Conservation (phyloP, 148 eudicot genomes). For the Dianthus caryophyllus region DNA sequence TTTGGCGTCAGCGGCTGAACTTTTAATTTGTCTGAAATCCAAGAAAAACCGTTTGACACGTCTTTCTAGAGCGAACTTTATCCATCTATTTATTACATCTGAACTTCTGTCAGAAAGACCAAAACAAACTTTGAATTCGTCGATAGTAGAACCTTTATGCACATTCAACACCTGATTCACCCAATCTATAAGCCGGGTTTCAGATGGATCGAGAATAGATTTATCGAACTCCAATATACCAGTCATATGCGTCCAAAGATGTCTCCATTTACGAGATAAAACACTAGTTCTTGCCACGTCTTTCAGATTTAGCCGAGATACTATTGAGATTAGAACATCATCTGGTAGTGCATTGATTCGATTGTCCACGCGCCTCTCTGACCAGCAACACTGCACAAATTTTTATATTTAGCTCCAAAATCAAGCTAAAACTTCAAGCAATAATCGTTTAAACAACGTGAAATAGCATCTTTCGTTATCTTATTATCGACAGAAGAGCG, state of each 20-base stretch:
- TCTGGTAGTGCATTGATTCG: neutral
- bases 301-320: constrained; percentile 1
- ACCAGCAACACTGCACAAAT: neutral
- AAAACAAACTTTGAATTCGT: constrained; percentile 11
- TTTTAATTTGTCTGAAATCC: constrained; percentile 1
- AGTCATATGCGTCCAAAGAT: constrained; percentile 6
- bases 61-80: constrained; percentile 9
- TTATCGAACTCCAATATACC: constrained; percentile 10
- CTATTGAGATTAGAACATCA: constrained; percentile 6
- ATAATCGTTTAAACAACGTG: too few relatives aligned
- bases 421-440: too few relatives aligned
- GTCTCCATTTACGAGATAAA: constrained; percentile 13
- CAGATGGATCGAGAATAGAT: neutral
- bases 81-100: constrained; percentile 10
- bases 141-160: neutral
- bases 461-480: neutral
- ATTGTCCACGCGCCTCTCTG: neutral
- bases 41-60: constrained; percentile 12
- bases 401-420: neutral
- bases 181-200: constrained; percentile 6
- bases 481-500: neutral
- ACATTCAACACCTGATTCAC: constrained; percentile 3
- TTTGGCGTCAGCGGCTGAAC: neutral
- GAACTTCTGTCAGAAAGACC: neutral
- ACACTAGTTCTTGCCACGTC: constrained; percentile 15